phyloP scores from a whole-genome alignment of 768 basidiomycete genomes.

The Leccinum barrowsii region DNA sequence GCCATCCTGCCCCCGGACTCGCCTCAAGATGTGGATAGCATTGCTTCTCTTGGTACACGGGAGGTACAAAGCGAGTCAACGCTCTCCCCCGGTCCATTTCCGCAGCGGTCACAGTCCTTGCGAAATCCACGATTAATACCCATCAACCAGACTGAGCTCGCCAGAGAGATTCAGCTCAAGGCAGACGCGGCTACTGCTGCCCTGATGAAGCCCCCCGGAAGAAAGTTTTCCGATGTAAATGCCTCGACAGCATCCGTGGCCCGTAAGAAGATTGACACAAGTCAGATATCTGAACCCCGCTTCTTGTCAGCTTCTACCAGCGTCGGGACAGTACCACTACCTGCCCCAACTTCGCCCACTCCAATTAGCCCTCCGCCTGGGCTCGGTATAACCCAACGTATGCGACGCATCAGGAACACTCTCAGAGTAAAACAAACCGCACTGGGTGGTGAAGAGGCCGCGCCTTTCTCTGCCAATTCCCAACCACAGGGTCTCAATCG shows the following conservation, averaged over 20 bases:
- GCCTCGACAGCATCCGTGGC: conserved; percentile 39
- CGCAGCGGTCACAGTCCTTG: conserved; percentile 34
- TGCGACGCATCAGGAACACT: conserved; percentile 69
- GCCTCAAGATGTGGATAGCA: conserved; percentile 16
- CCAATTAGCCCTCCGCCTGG: conserved; percentile 37
- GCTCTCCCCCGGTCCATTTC: conserved; percentile 17
- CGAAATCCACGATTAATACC: conserved; percentile 38
- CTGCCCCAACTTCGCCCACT: conserved; percentile 34
- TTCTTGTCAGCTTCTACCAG: conserved; percentile 66
- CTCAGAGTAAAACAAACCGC: conserved; percentile 53
- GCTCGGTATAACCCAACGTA: conserved; percentile 59
- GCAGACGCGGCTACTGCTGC: conserved; percentile 63
- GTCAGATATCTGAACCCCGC: conserved; percentile 63
- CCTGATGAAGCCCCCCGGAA: conserved; percentile 48
- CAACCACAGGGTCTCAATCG: conserved; percentile 42
- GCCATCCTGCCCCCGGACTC: conserved; percentile 27
- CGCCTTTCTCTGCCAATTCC: conserved; percentile 41
- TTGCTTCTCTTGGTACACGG: conserved; percentile 2
- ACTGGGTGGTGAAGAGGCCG: conserved; percentile 48
- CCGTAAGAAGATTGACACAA: conserved; percentile 57
- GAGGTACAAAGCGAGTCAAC: conserved; percentile 1
- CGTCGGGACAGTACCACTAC: conserved; percentile 64
- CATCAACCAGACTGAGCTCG: conserved; percentile 53
- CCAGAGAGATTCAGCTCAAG: conserved; percentile 63
- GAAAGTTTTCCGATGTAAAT: conserved; percentile 40